phyloP scores from a whole-genome alignment of 106 monocot species.

The Agapanthus africanus region DNA sequence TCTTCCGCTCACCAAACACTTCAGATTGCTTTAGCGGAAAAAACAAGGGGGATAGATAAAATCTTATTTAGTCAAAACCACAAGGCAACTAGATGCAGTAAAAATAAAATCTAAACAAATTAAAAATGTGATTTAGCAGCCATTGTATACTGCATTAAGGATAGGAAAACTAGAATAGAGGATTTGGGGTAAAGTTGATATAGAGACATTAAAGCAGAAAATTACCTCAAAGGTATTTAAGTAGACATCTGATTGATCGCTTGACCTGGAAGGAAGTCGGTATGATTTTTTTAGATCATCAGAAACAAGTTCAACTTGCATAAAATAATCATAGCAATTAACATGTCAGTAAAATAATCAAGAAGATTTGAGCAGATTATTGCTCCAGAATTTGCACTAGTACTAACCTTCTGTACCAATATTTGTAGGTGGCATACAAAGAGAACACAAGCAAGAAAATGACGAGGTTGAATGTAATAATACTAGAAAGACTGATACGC shows the following conservation, averaged over 20 bases:
- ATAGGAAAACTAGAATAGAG: too few relatives aligned
- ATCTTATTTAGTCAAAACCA: too few relatives aligned
- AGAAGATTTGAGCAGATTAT: too few relatives aligned
- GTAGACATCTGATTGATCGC: conserved; percentile 8
- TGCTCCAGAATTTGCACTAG: too few relatives aligned
- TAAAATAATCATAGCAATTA: background rate
- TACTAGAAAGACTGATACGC: conserved; percentile 36
- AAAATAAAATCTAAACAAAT: conserved; percentile 2
- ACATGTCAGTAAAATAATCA: background rate
- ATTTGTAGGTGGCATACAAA: conserved; percentile 50
- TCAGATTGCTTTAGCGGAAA: conserved; percentile 27
- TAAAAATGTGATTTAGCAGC: background rate
- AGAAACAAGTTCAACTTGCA: too few relatives aligned
- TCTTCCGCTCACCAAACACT: conserved; percentile 27
- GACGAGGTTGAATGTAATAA: conserved; percentile 53
- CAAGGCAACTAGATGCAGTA: too few relatives aligned
- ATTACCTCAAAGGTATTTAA: background rate
- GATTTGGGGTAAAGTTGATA: background rate
- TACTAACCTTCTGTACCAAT: conserved; percentile 50
- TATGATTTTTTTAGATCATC: too few relatives aligned
- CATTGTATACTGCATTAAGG: background rate
- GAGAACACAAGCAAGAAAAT: conserved; percentile 51
- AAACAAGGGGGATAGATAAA: too few relatives aligned
- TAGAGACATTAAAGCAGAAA: conserved; percentile 6
- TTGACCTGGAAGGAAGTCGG: conserved; percentile 30